Conservation (phyloP, 495 filamentous ascomycete species). For the Amorphotheca resinae region DNA sequence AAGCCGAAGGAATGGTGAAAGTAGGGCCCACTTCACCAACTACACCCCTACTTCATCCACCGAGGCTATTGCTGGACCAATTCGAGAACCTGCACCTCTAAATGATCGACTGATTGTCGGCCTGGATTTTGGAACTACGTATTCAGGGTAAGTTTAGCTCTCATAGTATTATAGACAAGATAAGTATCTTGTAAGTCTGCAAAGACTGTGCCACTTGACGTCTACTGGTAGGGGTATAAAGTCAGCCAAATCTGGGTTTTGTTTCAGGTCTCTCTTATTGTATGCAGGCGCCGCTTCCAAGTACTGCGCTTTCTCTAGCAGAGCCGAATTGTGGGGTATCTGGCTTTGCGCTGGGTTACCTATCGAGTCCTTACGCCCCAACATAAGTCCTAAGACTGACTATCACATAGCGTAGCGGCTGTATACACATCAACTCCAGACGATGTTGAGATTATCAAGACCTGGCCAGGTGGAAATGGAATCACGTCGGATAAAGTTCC, state of each 20-base stretch:
- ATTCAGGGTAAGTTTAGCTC: constrained; percentile 42
- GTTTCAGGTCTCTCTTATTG: too few species aligned
- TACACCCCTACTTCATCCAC: constrained; percentile 36
- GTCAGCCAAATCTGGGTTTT: too few species aligned
- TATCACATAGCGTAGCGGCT: constrained; percentile 47
- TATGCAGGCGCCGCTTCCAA: too few species aligned
- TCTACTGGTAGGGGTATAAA: too few species aligned
- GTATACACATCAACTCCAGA: constrained; percentile 65
- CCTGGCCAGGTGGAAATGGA: constrained; percentile 65
- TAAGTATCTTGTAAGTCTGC: too few species aligned
- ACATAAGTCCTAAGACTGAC: too few species aligned
- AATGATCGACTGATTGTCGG: constrained; percentile 51
- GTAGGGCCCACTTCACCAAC: constrained; percentile 36
- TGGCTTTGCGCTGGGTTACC: too few species aligned
- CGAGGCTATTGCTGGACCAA: constrained; percentile 41
- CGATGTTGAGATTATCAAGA: constrained; percentile 70
- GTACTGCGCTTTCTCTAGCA: too few species aligned
- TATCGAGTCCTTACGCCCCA: too few species aligned
- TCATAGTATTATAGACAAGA: too few species aligned
- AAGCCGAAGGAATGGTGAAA: constrained; percentile 39
- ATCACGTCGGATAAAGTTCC: constrained; percentile 60
- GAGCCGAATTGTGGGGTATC: too few species aligned
- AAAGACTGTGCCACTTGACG: too few species aligned
- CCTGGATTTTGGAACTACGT: constrained; percentile 60
- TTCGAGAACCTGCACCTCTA: constrained; percentile 32